These are phyloP conservation scores for Mycosphaerella sp. DNA, from an alignment of 2,329 filamentous ascomycete species.

Conservation along the genomic window DNA sequence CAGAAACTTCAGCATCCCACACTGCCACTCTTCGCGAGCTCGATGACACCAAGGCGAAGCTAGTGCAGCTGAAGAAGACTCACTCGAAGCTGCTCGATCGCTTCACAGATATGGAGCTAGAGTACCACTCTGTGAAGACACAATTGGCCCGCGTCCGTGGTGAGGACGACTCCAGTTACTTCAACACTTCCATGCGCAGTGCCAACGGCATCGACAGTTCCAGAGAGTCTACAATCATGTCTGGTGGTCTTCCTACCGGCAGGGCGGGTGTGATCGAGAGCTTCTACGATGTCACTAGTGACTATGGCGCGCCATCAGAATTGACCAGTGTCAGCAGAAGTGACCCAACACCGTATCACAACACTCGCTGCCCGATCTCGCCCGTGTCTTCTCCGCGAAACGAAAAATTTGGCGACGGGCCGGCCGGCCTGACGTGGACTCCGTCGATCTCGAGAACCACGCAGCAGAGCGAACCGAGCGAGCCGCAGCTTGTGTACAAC, in stretches of 20 bases:
- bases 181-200: background rate
- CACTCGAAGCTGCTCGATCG: conserved; percentile 47
- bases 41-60: conserved; percentile 43
- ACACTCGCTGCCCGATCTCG: conserved; percentile 12
- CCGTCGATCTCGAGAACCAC: conserved; percentile 15
- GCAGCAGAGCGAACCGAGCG: conserved; percentile 23
- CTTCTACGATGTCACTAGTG: conserved; percentile 23
- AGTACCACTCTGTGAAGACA: conserved; percentile 29
- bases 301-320: conserved; percentile 17
- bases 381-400: conserved; percentile 18
- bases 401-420: conserved; percentile 21
- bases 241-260: conserved; percentile 13
- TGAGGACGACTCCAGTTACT: conserved; percentile 6
- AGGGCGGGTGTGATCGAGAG: conserved; percentile 20
- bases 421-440: conserved; percentile 25
- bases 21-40: conserved; percentile 32
- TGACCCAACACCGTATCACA: conserved; percentile 19
- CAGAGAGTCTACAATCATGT: conserved; percentile 14
- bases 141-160: conserved; percentile 25
- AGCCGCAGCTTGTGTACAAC: conserved; percentile 21
- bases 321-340: conserved; percentile 19
- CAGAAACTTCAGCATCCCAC: conserved; percentile 5
- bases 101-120: conserved; percentile 44
- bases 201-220: conserved; percentile 5
- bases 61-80: conserved; percentile 47